phyloP scores from a whole-genome alignment of 139 green algal species.

The Yamagishiella unicocca region DNA sequence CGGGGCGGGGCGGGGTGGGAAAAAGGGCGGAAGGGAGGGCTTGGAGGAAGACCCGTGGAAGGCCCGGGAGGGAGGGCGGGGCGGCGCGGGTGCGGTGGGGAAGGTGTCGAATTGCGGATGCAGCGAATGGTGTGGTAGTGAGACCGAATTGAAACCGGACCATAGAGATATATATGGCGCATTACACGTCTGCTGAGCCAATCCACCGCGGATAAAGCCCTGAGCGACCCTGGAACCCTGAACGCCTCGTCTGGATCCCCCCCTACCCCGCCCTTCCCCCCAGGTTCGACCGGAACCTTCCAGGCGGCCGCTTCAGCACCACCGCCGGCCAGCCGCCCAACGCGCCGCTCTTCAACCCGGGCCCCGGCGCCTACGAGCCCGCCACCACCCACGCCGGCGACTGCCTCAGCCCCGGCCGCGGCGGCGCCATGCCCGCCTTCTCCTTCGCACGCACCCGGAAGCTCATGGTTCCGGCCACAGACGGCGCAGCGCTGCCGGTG shows the following conservation, averaged over 20 bases:
- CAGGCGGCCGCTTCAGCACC: conserved; percentile 42
- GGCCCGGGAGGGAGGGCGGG: too few relatives aligned
- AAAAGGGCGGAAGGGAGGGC: not conserved
- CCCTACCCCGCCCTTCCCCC: not conserved
- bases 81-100: too few relatives aligned
- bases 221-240: not conserved
- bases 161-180: too few relatives aligned
- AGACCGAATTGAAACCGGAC: too few relatives aligned
- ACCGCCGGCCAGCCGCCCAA: conserved; percentile 47
- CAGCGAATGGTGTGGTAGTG: too few relatives aligned
- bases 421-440: not conserved
- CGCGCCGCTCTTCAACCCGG: conserved; percentile 51
- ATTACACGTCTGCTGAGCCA: too few relatives aligned
- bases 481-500: conserved; percentile 20
- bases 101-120: too few relatives aligned
- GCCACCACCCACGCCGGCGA: conserved; percentile 10
- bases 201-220: too few relatives aligned
- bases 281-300: conserved; percentile 49
- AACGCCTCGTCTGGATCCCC: not conserved
- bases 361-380: conserved; percentile 50
- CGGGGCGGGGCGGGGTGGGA: not conserved
- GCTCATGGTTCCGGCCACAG: not conserved
- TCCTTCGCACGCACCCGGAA: conserved; percentile 22
- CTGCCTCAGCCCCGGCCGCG: not conserved
- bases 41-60: too few relatives aligned